These are phyloP conservation scores for Phytophthora tubulina DNA, from an alignment of 352 stramenopile species.

Conservation along the genomic window DNA sequence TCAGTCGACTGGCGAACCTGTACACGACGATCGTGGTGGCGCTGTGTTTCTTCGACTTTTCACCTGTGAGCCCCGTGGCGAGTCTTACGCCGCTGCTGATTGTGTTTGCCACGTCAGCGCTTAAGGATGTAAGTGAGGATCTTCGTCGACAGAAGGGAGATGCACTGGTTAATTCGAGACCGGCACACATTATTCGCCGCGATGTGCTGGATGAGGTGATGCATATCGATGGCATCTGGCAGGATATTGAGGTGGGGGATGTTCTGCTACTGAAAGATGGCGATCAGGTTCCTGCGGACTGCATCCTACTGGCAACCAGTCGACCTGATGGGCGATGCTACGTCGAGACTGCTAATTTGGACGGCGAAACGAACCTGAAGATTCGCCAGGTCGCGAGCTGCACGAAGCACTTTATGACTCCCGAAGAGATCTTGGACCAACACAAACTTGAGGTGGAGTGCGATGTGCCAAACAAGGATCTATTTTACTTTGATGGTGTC, in stretches of 20 bases:
- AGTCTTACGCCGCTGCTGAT: constrained; percentile 89
- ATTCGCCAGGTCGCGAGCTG: constrained; percentile 82
- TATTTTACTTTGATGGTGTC: constrained; percentile 89
- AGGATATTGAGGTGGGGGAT: constrained; percentile 89
- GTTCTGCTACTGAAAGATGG: constrained; percentile 84
- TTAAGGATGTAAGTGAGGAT: constrained; percentile 90
- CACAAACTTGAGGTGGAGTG: constrained; percentile 79
- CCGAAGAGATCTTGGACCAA: constrained; percentile 78
- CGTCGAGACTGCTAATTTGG: constrained; percentile 88
- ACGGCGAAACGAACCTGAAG: constrained; percentile 92
- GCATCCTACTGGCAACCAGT: constrained; percentile 81
- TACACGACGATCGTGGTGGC: constrained; percentile 91
- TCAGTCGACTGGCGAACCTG: constrained; percentile 89
- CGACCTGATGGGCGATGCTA: constrained; percentile 82
- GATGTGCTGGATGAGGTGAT: constrained; percentile 63
- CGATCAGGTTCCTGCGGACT: constrained; percentile 86
- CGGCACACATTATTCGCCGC: constrained; percentile 76
- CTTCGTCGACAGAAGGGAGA: constrained; percentile 83
- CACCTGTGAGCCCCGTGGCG: constrained; percentile 81
- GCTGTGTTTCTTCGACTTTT: constrained; percentile 92
- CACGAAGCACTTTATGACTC: constrained; percentile 80
- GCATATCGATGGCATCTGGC: constrained; percentile 81
- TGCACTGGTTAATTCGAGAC: constrained; percentile 79
- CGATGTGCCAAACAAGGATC: constrained; percentile 85
- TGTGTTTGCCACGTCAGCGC: constrained; percentile 89